Percentiles rank a stretch among this genome's conserved stretches.
Evolutionary conservation across 78 protist genomes (phyloP).

Genomic region (Chrysochromulina tobinii): DNA sequence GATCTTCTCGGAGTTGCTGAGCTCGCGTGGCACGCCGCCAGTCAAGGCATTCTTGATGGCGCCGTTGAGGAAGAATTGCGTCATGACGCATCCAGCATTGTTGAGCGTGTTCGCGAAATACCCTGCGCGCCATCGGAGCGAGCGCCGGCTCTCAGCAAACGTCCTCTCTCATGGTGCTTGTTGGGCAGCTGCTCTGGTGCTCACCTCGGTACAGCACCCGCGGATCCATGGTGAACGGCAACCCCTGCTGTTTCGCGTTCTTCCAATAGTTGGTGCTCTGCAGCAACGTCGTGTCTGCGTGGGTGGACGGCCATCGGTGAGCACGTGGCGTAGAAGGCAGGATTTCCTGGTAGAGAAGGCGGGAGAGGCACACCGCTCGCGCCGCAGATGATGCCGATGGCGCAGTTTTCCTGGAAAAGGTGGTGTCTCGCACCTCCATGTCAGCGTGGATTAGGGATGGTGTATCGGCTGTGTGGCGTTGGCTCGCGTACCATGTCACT

Average conservation of each 20-base stretch:
- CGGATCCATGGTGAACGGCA: slow-evolving; percentile 36
- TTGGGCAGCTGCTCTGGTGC: no score
- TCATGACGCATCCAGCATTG: slow-evolving; percentile 5
- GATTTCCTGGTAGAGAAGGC: no score
- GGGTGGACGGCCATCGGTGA: no score
- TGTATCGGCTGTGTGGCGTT: no score
- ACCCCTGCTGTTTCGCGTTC: slow-evolving; percentile 30
- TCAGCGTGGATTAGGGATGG: no score
- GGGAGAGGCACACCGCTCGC: not conserved
- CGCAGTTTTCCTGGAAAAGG: not conserved
- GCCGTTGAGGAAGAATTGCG: not conserved
- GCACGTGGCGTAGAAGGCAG: no score
- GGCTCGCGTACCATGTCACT: no score
- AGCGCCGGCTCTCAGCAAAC: no score
- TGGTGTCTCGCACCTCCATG: no score
- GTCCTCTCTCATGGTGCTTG: no score
- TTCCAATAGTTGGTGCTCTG: slow-evolving; percentile 45
- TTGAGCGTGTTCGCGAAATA: not conserved
- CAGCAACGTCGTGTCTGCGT: slow-evolving; percentile 13
- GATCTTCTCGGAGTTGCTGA: not conserved
- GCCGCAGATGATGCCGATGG: slow-evolving; percentile 16
- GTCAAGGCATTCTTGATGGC: not conserved
- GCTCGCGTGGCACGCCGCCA: not conserved
- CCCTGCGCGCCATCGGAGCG: no score
- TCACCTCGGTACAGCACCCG: not conserved